phyloP scores from a whole-genome alignment of 176 grass and related monocot genomes.

The Eleusine indica region DNA sequence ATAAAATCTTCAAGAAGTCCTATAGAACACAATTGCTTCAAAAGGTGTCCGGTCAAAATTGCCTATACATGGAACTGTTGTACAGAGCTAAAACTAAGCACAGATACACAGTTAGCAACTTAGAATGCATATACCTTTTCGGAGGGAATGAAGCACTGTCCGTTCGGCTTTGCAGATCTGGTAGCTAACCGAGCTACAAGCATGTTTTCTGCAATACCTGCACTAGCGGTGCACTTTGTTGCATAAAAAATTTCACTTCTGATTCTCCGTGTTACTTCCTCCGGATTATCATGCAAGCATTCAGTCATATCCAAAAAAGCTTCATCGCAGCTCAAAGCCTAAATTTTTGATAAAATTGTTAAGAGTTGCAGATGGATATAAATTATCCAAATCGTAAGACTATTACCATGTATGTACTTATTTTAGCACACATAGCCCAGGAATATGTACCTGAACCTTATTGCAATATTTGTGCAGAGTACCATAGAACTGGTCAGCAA shows the following conservation, averaged over 20 bases:
- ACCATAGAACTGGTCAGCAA: constrained; percentile 94
- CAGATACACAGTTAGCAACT: background rate
- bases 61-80: background rate
- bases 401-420: constrained; percentile 14
- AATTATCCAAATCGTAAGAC: background rate
- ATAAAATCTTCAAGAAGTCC: constrained; percentile 9
- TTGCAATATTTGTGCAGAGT: constrained; percentile 89
- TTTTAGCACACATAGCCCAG: constrained; percentile 9
- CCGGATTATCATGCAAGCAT: constrained; percentile 53
- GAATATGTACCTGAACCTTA: constrained; percentile 75
- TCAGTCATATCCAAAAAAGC: constrained; percentile 88
- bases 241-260: constrained; percentile 72
- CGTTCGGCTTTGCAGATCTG: constrained; percentile 91
- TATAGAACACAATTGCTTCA: constrained; percentile 17
- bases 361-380: constrained; percentile 23
- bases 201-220: constrained; percentile 89
- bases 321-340: constrained; percentile 99
- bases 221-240: constrained; percentile 88
- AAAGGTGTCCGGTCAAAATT: constrained; percentile 25
- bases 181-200: constrained; percentile 89
- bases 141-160: constrained; percentile 75
- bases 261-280: constrained; percentile 62
- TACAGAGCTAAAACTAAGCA: constrained; percentile 18
- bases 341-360: constrained; percentile 47
- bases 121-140: constrained; percentile 63